Evolutionary conservation across 2,329 filamentous ascomycete genomes (phyloP), one percentile per base, ranked within the genome.

Genomic region (Penicillium brasilianum): DNA sequence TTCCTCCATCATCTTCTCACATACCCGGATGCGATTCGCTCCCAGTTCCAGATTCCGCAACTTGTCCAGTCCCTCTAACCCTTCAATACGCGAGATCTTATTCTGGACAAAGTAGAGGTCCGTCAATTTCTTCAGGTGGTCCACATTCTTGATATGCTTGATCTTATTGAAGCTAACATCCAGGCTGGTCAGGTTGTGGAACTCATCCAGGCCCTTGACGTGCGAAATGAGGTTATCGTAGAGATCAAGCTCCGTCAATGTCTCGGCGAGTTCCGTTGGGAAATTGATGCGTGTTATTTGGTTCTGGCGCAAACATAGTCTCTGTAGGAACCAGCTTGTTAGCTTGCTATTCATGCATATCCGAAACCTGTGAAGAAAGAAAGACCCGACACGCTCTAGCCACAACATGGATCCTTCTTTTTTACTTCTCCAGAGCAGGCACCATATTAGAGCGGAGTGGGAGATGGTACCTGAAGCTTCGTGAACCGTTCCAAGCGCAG

Each of bases 91-190:
- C 67, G 85, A 85, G 74, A 99, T 96, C 77, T 95, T 95, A 80
- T 99, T 98, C 74, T 96, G 92, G 53, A 98, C 92, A 69, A 99
- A 91, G 76, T 90, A 99, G 3, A 99, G 76, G 68, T 98, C 92
- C 64, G 85, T 90, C 59, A 98, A 84, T 57, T 92, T 85, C 22
- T 81, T 89, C 61, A 99, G 81, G 71, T 94, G 90, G 60, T 85
- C 85, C 66, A 98, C 81, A 71, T 94, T 88, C 78, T 96, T 97
- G 81, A 99, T 96, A 78, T 97, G 93, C 77, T 97, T 97, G 81
- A 99, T 94, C 82, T 98, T 98, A 83, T 99, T 99, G 86, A 97
- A 99, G 77, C 91, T 96, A 55, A 99, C 84, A 75, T 99, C 95
- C 57, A 99, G 86, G 59, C 82, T 90, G 6, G 86, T 92, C 57